Percentiles rank a stretch among this genome's conserved stretches.
Conservation (phyloP, 106 monocot genomes). For the Hemerocallis citrina region DNA sequence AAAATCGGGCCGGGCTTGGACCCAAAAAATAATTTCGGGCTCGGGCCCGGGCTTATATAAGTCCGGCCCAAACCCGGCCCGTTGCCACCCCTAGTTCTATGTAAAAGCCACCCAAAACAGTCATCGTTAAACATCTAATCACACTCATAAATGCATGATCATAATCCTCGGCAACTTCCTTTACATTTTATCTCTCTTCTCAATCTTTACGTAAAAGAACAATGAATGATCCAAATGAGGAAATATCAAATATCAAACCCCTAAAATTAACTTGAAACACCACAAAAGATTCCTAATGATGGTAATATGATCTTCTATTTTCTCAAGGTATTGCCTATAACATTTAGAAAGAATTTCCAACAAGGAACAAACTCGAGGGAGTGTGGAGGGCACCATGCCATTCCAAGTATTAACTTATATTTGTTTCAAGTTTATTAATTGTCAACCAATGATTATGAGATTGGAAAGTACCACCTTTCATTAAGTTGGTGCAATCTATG, state of each 20-base stretch:
- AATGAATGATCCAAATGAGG: not conserved
- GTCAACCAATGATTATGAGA: not conserved
- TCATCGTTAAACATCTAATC: too few species aligned
- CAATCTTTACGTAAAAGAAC: not conserved
- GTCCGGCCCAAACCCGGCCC: too few species aligned
- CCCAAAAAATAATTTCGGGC: too few species aligned
- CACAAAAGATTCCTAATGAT: not conserved
- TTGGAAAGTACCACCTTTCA: not conserved
- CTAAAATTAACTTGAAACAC: not conserved
- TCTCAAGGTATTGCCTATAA: not conserved
- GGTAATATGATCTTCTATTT: not conserved
- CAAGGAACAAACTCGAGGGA: not conserved
- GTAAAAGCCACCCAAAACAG: too few species aligned
- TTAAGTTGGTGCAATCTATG: not conserved
- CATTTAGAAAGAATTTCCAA: slow-evolving; percentile 4
- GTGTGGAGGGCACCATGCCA: not conserved
- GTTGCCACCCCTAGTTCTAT: too few species aligned
- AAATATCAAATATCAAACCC: not conserved
- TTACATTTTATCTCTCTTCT: too few species aligned
- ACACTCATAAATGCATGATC: too few species aligned
- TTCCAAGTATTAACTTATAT: slow-evolving; percentile 1
- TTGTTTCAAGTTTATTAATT: not conserved
- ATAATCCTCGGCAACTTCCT: too few species aligned
- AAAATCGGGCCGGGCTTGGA: too few species aligned
- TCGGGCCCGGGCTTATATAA: too few species aligned